Evolutionary conservation across 495 filamentous ascomycete genomes (phyloP).

Genomic region (Chaetomidium leptoderma): DNA sequence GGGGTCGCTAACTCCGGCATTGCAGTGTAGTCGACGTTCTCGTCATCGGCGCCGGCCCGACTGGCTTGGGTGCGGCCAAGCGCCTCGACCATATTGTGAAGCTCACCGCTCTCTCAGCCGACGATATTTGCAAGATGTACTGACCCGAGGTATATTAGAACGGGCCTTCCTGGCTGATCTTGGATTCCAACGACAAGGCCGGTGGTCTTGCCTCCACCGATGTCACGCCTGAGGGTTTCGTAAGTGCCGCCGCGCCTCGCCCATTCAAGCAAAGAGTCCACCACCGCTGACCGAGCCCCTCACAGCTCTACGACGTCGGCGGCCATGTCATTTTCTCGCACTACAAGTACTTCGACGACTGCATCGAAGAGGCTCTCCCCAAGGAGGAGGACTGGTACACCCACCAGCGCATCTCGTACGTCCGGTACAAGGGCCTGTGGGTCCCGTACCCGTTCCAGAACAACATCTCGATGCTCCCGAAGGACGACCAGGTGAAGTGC

Average conservation of each 20-base stretch:
- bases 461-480: slow-evolving; percentile 98
- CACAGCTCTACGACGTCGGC: slow-evolving; percentile 94
- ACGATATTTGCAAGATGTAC: slow-evolving; percentile 10
- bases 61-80: slow-evolving; percentile 94
- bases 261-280: neutral
- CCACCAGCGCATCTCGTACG: slow-evolving; percentile 98
- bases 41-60: slow-evolving; percentile 96
- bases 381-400: slow-evolving; percentile 93
- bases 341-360: slow-evolving; percentile 99
- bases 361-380: slow-evolving; percentile 92
- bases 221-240: slow-evolving; percentile 93
- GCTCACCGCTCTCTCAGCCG: slow-evolving; percentile 31
- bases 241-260: slow-evolving; percentile 50
- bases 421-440: slow-evolving; percentile 93
- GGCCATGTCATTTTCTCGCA: slow-evolving; percentile 99
- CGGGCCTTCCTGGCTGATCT: slow-evolving; percentile 89
- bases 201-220: slow-evolving; percentile 97
- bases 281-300: slow-evolving; percentile 1
- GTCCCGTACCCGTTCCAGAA: slow-evolving; percentile 99
- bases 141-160: slow-evolving; percentile 54
- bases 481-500: slow-evolving; percentile 93
- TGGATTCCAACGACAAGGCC: slow-evolving; percentile 88
- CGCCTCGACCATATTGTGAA: slow-evolving; percentile 91
- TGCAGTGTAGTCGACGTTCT: slow-evolving; percentile 88
- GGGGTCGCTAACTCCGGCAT: neutral